Evolutionary conservation across 768 basidiomycete species (phyloP).

Genomic region (Psilocybe subaeruginosa): DNA sequence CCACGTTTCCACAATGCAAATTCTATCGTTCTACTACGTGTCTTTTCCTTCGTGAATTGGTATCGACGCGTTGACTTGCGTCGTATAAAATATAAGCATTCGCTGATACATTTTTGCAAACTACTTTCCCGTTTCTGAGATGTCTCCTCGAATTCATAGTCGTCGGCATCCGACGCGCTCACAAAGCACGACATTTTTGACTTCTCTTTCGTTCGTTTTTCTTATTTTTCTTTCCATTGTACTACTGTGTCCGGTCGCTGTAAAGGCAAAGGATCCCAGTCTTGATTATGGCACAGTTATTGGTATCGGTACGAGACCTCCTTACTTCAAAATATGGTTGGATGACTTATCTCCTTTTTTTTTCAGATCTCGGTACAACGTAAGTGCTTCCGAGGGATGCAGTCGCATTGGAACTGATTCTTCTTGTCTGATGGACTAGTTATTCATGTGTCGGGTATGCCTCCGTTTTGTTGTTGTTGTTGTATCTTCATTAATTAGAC

Average conservation of each 20-base stretch:
- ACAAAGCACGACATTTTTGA: constrained; percentile 16
- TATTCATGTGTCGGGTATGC: constrained; percentile 68
- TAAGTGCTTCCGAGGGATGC: constrained; percentile 29
- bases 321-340: not conserved
- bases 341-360: not conserved
- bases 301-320: constrained; percentile 61
- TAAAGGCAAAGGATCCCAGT: constrained; percentile 49
- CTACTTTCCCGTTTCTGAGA: constrained; percentile 31
- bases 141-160: constrained; percentile 70
- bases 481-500: not conserved
- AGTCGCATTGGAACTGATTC: constrained; percentile 4
- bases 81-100: not conserved
- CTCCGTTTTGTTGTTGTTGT: not conserved
- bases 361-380: constrained; percentile 78
- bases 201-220: constrained; percentile 50
- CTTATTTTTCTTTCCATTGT: constrained; percentile 63
- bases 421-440: constrained; percentile 32
- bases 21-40: not conserved
- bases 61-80: not conserved
- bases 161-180: constrained; percentile 32
- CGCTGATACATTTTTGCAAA: not conserved
- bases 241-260: constrained; percentile 65
- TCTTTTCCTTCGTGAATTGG: not conserved
- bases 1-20: not conserved
- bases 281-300: constrained; percentile 81